Percentiles rank a stretch among this genome's conserved stretches.
phyloP scores from a whole-genome alignment of 306 rosid species.

The Cucurbita maxima region DNA sequence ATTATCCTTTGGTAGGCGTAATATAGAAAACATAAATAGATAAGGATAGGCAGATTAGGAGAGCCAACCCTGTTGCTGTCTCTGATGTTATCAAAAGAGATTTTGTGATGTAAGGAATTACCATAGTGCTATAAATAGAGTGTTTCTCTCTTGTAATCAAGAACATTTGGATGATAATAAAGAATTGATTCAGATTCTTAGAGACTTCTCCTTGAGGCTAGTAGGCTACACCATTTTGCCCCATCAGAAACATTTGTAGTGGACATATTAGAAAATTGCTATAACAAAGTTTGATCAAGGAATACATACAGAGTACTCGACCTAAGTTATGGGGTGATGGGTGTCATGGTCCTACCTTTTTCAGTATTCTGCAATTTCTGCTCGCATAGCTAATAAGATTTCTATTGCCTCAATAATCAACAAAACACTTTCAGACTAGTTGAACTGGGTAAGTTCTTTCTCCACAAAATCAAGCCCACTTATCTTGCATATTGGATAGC shows the following conservation, averaged over 20 bases:
- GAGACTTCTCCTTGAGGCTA: neutral
- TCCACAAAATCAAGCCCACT: too few relatives aligned
- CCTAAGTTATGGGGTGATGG: too few relatives aligned
- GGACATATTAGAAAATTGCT: neutral
- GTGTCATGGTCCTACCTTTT: too few relatives aligned
- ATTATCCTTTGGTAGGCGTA: neutral
- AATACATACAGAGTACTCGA: too few relatives aligned
- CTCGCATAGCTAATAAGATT: too few relatives aligned
- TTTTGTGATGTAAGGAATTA: too few relatives aligned
- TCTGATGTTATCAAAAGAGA: neutral
- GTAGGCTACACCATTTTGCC: neutral
- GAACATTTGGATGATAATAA: neutral
- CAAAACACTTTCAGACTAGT: too few relatives aligned
- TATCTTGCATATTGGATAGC: too few relatives aligned
- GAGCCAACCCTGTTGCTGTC: neutral
- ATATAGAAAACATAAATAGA: neutral
- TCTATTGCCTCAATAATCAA: too few relatives aligned
- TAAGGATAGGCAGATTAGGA: neutral
- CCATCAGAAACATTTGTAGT: neutral
- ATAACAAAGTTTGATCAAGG: neutral
- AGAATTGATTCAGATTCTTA: neutral
- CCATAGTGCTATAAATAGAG: neutral
- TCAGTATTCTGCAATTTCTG: too few relatives aligned
- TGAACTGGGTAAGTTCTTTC: too few relatives aligned
- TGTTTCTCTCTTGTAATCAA: neutral